Evolutionary conservation across 495 filamentous ascomycete genomes (phyloP).

Genomic region (Haplographium delicatum): DNA sequence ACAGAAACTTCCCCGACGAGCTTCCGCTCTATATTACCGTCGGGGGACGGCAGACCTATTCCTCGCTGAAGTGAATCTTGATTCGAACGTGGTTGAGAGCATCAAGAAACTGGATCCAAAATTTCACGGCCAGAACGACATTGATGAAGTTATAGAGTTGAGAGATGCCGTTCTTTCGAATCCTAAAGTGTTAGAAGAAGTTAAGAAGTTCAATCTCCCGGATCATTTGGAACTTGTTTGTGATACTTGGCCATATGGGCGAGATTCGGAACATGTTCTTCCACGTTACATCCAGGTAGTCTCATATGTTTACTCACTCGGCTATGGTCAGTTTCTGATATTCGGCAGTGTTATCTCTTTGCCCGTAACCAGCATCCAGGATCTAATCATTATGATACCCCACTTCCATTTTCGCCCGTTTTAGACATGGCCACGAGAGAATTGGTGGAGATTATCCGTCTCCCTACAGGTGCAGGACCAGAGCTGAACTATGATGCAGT

Average conservation of each 20-base stretch:
- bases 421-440: constrained; percentile 14
- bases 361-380: constrained; percentile 13
- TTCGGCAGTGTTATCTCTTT: constrained; percentile 19
- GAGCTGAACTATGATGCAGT: constrained; percentile 9
- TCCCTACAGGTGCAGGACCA: constrained; percentile 15
- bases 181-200: constrained; percentile 8
- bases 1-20: constrained; percentile 1
- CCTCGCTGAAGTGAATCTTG: constrained; percentile 11
- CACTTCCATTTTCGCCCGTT: constrained; percentile 19
- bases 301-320: not conserved
- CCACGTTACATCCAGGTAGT: constrained; percentile 19
- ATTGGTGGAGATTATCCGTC: constrained; percentile 15
- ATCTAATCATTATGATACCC: constrained; percentile 20
- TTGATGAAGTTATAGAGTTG: constrained; percentile 18
- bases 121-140: constrained; percentile 18
- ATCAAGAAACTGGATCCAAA: constrained; percentile 12
- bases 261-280: constrained; percentile 14
- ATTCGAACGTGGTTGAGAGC: constrained; percentile 2
- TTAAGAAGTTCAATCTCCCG: constrained; percentile 18
- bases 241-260: constrained; percentile 22
- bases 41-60: constrained; percentile 17
- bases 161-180: constrained; percentile 15
- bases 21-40: constrained; percentile 19
- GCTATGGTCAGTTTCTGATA: not conserved
- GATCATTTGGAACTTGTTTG: constrained; percentile 15